These are phyloP conservation scores for Eucalyptus marginata DNA, from an alignment of 345 rosid genomes.

Conservation along the genomic window DNA sequence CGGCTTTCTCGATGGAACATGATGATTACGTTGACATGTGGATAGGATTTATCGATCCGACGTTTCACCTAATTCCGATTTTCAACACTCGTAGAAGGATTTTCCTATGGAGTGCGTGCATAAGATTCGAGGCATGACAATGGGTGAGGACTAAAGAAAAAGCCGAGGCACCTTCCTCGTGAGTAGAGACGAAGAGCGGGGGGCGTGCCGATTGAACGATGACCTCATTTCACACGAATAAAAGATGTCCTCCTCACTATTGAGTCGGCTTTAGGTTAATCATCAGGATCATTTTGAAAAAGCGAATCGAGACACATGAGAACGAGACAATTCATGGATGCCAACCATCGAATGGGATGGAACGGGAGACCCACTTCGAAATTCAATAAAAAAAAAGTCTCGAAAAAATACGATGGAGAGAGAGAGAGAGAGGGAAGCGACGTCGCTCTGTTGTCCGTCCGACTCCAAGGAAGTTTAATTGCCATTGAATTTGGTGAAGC, in stretches of 20 bases:
- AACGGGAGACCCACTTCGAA: neutral
- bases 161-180: neutral
- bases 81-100: neutral
- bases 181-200: neutral
- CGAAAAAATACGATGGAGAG: neutral
- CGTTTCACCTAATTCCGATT: neutral
- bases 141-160: neutral
- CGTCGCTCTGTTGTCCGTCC: neutral
- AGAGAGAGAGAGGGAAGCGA: neutral
- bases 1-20: neutral
- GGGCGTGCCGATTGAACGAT: neutral
- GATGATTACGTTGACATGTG: neutral
- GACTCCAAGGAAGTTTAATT: neutral
- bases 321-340: neutral
- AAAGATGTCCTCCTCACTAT: neutral
- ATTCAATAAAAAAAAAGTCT: neutral
- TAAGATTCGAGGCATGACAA: neutral
- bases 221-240: neutral
- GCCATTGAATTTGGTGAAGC: neutral
- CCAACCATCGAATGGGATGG: neutral
- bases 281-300: neutral
- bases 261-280: neutral
- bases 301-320: neutral
- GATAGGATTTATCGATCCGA: neutral
- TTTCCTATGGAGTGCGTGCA: neutral